phyloP scores from a whole-genome alignment of 169 alveolate genomes.

The Plasmodium fragile region DNA sequence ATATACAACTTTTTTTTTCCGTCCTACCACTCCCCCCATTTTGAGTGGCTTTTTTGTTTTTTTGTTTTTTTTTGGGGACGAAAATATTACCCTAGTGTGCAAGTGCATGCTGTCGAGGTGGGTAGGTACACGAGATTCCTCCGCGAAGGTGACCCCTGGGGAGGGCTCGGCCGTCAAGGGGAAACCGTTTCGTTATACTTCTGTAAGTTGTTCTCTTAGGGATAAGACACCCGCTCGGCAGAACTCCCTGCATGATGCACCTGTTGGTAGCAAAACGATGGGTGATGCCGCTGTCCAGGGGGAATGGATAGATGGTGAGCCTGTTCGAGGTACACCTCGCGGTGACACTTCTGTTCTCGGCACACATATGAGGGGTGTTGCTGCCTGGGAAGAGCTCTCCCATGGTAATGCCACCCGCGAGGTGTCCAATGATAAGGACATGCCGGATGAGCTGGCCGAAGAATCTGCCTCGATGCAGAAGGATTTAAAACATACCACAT shows the following conservation, averaged over 20 bases:
- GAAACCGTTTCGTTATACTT: neutral
- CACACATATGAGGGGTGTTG: no score
- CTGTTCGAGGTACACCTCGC: no score
- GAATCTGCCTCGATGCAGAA: neutral
- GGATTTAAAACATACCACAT: neutral
- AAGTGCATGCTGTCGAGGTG: neutral
- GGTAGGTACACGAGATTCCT: neutral
- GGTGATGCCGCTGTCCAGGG: no score
- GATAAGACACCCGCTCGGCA: neutral
- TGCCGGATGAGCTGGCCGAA: neutral
- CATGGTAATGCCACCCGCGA: no score
- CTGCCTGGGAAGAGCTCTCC: no score
- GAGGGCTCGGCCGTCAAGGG: neutral
- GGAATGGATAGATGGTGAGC: no score
- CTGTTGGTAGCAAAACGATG: no score
- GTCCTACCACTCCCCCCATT: neutral
- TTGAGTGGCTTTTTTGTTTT: neutral
- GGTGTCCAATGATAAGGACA: no score
- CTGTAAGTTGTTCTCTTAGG: no score
- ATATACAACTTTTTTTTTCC: neutral
- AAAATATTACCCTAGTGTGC: neutral
- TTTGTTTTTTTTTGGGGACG: neutral
- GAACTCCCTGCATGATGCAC: neutral
- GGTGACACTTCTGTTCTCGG: no score
- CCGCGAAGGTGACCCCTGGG: neutral